A percentile compares a stretch with the other conserved stretches of the same genome.
Evolutionary conservation across 108 stramenopile genomes (phyloP).

Genomic region (Nitzschia sp.): DNA sequence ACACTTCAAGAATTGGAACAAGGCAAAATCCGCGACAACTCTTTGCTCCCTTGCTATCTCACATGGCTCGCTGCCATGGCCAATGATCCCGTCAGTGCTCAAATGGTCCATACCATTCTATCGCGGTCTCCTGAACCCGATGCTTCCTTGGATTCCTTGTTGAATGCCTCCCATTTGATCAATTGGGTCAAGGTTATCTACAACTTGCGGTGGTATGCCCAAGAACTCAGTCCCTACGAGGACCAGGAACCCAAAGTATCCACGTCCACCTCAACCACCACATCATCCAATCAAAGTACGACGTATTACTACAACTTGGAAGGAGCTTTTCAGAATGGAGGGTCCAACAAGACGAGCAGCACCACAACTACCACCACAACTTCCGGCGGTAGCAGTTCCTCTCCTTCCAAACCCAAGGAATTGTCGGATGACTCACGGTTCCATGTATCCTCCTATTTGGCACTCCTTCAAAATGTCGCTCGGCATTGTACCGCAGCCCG

Average conservation of each 20-base stretch:
- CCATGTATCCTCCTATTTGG: constrained; percentile 42
- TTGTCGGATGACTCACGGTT: constrained; percentile 58
- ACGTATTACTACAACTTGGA: constrained; percentile 78
- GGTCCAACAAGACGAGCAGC: neutral
- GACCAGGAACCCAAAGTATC: constrained; percentile 17
- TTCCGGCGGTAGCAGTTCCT: neutral
- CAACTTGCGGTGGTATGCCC: constrained; percentile 68
- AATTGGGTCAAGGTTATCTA: constrained; percentile 15
- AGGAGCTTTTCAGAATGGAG: constrained; percentile 9
- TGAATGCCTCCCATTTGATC: constrained; percentile 3
- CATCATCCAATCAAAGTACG: constrained; percentile 27
- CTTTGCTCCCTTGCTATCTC: constrained; percentile 54
- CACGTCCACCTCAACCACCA: constrained; percentile 9
- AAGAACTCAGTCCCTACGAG: constrained; percentile 54
- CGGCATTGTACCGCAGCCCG: constrained; percentile 46
- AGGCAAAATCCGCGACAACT: constrained; percentile 49
- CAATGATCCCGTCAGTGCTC: constrained; percentile 44
- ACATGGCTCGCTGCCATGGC: constrained; percentile 73
- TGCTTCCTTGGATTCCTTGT: neutral
- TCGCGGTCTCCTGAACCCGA: constrained; percentile 13
- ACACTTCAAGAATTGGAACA: constrained; percentile 49
- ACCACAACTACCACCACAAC: constrained; percentile 4
- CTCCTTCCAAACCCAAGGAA: constrained; percentile 52
- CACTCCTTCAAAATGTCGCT: constrained; percentile 60
- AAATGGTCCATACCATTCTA: constrained; percentile 48